phyloP scores from a whole-genome alignment of 2,329 filamentous ascomycete species.

The Penicillium sp. region DNA sequence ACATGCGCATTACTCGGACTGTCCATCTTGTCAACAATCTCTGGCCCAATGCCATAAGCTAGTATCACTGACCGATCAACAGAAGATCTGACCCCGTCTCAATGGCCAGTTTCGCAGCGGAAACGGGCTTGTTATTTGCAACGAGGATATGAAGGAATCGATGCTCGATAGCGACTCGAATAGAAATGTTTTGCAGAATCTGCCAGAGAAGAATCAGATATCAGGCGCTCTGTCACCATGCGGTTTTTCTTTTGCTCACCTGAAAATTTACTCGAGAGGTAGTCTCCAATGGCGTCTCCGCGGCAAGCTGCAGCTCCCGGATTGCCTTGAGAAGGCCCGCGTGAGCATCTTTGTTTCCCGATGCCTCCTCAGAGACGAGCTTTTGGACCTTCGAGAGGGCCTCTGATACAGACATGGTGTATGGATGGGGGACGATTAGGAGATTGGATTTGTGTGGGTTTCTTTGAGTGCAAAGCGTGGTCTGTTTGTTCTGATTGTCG shows the following conservation, averaged over 20 bases:
- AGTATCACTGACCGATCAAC: slow-evolving; percentile 4
- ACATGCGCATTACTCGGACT: slow-evolving; percentile 20
- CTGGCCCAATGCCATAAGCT: background rate
- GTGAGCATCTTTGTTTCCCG: slow-evolving; percentile 12
- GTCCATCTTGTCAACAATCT: background rate
- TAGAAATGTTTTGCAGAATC: slow-evolving; percentile 22
- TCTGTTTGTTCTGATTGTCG: background rate
- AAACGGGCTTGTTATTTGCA: slow-evolving; percentile 1
- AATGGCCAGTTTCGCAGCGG: slow-evolving; percentile 8
- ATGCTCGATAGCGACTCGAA: slow-evolving; percentile 12
- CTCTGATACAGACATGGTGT: slow-evolving; percentile 7
- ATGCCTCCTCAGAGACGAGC: slow-evolving; percentile 5
- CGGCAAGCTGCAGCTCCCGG: slow-evolving; percentile 15
- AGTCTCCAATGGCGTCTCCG: slow-evolving; percentile 16
- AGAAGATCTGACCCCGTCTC: slow-evolving; percentile 10
- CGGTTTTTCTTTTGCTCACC: background rate
- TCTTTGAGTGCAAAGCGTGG: background rate
- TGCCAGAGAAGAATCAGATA: background rate
- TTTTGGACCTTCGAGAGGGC: slow-evolving; percentile 5
- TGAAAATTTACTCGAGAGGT: slow-evolving; percentile 19
- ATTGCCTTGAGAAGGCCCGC: slow-evolving; percentile 11
- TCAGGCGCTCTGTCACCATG: background rate
- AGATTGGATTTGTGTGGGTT: background rate
- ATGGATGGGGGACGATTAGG: background rate
- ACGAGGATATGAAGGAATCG: slow-evolving; percentile 10